phyloP scores from a whole-genome alignment of 139 green algal genomes.

The Chlorella sp. region DNA sequence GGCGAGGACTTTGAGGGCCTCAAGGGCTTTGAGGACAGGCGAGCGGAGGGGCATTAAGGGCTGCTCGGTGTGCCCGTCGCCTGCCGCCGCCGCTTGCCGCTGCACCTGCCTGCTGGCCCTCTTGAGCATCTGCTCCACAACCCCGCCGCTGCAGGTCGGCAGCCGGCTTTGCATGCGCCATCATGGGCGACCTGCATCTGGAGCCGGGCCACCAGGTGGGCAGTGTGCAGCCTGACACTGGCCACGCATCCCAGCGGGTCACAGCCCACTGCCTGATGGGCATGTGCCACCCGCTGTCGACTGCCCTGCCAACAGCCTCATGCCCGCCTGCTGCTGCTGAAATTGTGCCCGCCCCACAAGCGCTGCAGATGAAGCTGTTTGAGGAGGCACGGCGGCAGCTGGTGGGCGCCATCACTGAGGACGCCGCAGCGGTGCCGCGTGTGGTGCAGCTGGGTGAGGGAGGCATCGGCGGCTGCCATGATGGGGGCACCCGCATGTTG shows the following conservation, averaged over 20 bases:
- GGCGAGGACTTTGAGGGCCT: conserved; percentile 11
- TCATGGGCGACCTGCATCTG: conserved; percentile 89
- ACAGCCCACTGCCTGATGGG: too few species aligned
- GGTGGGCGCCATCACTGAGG: conserved; percentile 6
- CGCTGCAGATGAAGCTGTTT: conserved; percentile 71
- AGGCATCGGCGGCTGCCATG: too few species aligned
- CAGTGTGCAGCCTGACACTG: too few species aligned
- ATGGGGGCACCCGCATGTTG: too few species aligned
- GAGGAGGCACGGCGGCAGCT: conserved; percentile 72
- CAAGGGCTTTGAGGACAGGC: conserved; percentile 33
- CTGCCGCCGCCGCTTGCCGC: neutral
- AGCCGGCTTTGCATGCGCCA: conserved; percentile 51
- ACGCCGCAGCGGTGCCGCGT: neutral
- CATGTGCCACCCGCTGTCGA: too few species aligned
- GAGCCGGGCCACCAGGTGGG: conserved; percentile 47
- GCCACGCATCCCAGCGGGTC: too few species aligned
- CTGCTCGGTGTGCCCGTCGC: neutral
- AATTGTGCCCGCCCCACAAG: too few species aligned
- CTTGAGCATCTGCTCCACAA: too few species aligned
- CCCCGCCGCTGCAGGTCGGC: conserved; percentile 23
- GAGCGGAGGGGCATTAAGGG: neutral
- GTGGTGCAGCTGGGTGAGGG: conserved; percentile 36
- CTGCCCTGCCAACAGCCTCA: neutral
- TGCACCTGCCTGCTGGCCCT: too few species aligned
- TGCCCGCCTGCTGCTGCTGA: too few species aligned